These are phyloP conservation scores for Podospora didyma DNA, from an alignment of 495 filamentous ascomycete genomes.

Conservation along the genomic window DNA sequence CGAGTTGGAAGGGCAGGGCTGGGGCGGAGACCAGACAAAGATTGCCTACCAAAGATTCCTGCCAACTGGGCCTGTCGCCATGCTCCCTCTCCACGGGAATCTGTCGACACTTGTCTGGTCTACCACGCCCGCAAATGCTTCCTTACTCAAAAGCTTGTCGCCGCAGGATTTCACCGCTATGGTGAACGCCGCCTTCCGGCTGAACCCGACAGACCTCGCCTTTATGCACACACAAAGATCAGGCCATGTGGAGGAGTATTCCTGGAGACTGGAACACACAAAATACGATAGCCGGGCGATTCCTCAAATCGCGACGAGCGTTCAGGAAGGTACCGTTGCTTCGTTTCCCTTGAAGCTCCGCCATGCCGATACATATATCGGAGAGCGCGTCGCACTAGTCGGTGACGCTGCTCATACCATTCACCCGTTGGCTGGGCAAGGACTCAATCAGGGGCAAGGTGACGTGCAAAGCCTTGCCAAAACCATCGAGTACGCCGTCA, in stretches of 20 bases:
- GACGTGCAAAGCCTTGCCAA: slow-evolving; percentile 74
- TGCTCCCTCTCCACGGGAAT: slow-evolving; percentile 82
- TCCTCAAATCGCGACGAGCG: slow-evolving; percentile 50
- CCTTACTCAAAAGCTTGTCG: slow-evolving; percentile 71
- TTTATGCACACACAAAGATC: slow-evolving; percentile 67
- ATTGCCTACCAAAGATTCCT: slow-evolving; percentile 95
- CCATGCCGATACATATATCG: slow-evolving; percentile 88
- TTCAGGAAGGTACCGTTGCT: slow-evolving; percentile 79
- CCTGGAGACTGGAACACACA: slow-evolving; percentile 76
- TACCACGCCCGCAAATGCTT: slow-evolving; percentile 72
- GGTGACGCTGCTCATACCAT: slow-evolving; percentile 94
- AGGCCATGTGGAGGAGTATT: slow-evolving; percentile 68
- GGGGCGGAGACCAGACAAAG: slow-evolving; percentile 52
- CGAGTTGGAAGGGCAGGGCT: slow-evolving; percentile 56
- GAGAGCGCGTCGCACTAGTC: slow-evolving; percentile 79
- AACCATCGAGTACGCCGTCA: slow-evolving; percentile 71
- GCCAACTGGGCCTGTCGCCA: slow-evolving; percentile 83
- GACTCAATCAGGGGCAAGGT: slow-evolving; percentile 86
- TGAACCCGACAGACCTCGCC: slow-evolving; percentile 70
- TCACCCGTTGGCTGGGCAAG: slow-evolving; percentile 92
- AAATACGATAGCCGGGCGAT: slow-evolving; percentile 42
- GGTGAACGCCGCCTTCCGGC: slow-evolving; percentile 91
- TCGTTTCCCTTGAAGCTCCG: slow-evolving; percentile 88
- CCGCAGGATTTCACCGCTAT: slow-evolving; percentile 71
- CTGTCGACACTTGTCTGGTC: slow-evolving; percentile 89